Conservation (phyloP, 768 basidiomycete genomes). For the Gautieria morchelliformis region DNA sequence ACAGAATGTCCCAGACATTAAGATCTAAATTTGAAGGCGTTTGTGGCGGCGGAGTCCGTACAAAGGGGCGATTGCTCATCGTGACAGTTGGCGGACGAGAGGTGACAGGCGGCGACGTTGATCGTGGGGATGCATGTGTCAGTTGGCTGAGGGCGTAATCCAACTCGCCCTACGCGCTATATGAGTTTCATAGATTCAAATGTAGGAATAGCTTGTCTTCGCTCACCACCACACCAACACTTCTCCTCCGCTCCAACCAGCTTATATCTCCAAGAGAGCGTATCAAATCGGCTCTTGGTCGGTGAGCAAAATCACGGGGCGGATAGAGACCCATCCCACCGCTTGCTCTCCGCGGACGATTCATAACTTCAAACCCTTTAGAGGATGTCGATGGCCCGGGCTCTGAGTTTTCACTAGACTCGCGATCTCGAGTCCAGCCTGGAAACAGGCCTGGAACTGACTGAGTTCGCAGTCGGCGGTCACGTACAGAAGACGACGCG, state of each 20-base stretch:
- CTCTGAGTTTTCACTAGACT: background rate
- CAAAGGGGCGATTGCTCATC: slow-evolving; percentile 31
- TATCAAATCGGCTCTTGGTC: slow-evolving; percentile 21
- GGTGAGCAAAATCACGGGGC: background rate
- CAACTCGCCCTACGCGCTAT: slow-evolving; percentile 49
- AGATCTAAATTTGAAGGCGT: slow-evolving; percentile 25
- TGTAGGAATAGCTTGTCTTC: background rate
- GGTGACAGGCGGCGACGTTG: slow-evolving; percentile 42
- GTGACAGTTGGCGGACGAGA: slow-evolving; percentile 26
- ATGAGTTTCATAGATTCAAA: slow-evolving; percentile 1
- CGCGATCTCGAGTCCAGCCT: slow-evolving; percentile 13
- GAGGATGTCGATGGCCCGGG: slow-evolving; percentile 21
- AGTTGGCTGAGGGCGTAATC: slow-evolving; percentile 58
- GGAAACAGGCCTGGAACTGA: slow-evolving; percentile 29
- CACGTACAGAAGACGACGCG: slow-evolving; percentile 23
- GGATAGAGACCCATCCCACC: background rate
- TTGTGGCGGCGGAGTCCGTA: slow-evolving; percentile 19
- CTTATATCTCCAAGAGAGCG: slow-evolving; percentile 63
- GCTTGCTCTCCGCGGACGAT: slow-evolving; percentile 27
- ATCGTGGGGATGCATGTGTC: slow-evolving; percentile 31
- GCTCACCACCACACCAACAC: slow-evolving; percentile 60
- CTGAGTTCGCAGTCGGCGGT: slow-evolving; percentile 28
- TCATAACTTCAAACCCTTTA: slow-evolving; percentile 44
- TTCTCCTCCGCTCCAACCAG: slow-evolving; percentile 69
- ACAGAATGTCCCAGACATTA: slow-evolving; percentile 24